These are phyloP conservation scores for Colletotrichum caudatum DNA, from an alignment of 2,329 filamentous ascomycete genomes.

Conservation along the genomic window DNA sequence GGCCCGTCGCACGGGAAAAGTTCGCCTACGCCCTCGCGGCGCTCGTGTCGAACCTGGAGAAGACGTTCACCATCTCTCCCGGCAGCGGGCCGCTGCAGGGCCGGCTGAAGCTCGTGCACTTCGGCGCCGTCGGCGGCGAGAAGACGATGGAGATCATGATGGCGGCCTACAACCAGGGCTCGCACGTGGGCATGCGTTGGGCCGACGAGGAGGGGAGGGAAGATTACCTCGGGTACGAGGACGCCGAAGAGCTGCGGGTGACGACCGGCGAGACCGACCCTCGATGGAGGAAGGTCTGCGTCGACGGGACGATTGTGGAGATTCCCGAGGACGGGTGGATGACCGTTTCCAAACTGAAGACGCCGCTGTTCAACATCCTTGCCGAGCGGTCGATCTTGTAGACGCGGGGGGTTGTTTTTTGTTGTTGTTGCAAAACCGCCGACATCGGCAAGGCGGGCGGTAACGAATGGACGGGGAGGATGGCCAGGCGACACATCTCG, in stretches of 20 bases:
- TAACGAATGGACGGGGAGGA: not conserved
- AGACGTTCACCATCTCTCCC: slow-evolving; percentile 85
- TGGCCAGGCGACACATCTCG: not conserved
- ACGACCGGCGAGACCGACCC: slow-evolving; percentile 75
- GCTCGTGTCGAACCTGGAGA: slow-evolving; percentile 84
- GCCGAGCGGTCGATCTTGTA: slow-evolving; percentile 49
- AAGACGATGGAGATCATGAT: slow-evolving; percentile 83
- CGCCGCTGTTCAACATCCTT: slow-evolving; percentile 58
- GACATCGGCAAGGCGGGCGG: not conserved
- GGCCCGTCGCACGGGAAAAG: slow-evolving; percentile 49
- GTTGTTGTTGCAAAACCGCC: not conserved
- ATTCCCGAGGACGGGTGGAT: slow-evolving; percentile 79
- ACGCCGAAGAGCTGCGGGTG: slow-evolving; percentile 75
- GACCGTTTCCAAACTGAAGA: slow-evolving; percentile 66
- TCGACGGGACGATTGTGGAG: slow-evolving; percentile 90
- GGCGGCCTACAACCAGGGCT: slow-evolving; percentile 68
- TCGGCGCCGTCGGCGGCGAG: slow-evolving; percentile 74
- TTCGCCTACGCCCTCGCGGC: slow-evolving; percentile 84
- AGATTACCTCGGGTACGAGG: slow-evolving; percentile 76
- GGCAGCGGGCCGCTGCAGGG: slow-evolving; percentile 77
- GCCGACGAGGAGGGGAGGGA: slow-evolving; percentile 61
- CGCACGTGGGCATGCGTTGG: slow-evolving; percentile 66
- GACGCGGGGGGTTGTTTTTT: not conserved
- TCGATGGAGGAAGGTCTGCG: slow-evolving; percentile 85
- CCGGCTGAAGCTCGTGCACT: slow-evolving; percentile 78